Evolutionary conservation across 2,329 filamentous ascomycete genomes (phyloP).

Genomic region (Verticillium klebahnii): DNA sequence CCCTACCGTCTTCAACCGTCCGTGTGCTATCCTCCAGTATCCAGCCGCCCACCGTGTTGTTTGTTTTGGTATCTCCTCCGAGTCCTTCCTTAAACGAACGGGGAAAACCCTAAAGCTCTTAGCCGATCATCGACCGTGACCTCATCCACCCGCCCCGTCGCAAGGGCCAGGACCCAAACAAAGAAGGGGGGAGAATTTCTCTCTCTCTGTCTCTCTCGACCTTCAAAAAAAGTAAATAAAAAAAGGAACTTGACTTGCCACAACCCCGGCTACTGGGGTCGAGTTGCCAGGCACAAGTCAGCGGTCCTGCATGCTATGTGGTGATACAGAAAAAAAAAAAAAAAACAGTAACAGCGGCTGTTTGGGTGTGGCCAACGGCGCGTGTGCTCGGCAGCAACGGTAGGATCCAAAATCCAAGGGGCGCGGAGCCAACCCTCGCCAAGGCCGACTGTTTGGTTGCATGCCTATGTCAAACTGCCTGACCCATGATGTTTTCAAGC

Average conservation of each 20-base stretch:
- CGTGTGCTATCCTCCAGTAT: neutral
- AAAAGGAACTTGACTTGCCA: neutral
- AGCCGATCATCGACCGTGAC: neutral
- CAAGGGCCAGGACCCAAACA: neutral
- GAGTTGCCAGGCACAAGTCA: neutral
- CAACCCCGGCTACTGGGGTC: neutral
- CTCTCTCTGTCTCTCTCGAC: no score
- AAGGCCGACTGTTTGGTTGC: neutral
- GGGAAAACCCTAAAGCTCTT: neutral
- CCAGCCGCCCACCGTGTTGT: neutral
- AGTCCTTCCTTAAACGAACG: constrained; percentile 2
- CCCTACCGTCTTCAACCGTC: neutral
- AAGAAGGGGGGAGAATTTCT: neutral
- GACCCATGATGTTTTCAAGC: neutral
- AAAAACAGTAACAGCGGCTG: neutral
- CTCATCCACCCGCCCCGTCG: neutral
- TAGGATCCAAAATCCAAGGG: no score
- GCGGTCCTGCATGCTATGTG: neutral
- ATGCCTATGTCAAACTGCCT: neutral
- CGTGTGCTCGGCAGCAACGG: neutral
- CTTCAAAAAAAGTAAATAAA: neutral
- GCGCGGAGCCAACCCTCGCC: neutral
- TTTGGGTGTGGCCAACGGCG: neutral
- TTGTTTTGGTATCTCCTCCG: constrained; percentile 11
- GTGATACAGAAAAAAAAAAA: neutral